Evolutionary conservation across 106 monocot species (phyloP), one percentile per base, ranked within the genome.

Genomic region (Dioscorea alata): DNA sequence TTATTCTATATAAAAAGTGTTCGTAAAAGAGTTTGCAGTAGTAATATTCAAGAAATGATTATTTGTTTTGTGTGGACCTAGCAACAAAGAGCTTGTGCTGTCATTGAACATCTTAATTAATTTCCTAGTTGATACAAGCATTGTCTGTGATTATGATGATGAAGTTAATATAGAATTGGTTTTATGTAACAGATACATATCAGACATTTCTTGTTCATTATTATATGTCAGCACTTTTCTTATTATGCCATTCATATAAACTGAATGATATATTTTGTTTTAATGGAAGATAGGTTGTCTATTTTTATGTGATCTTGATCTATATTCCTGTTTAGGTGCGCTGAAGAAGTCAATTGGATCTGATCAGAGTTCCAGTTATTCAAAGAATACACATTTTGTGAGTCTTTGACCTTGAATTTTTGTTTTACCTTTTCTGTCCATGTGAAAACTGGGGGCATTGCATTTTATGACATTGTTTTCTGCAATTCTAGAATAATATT

Each of bases 341-440:
- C 22, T 87, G 80, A 94, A 94, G 85, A 83, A 78, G 66, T 78
- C 73, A 70, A 48, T 84, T 59, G 78, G 54, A 59, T 48, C 48
- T 22, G 64, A 64, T 75, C 19, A 73, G 70, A 63, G 49, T 48
- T 60, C 61, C 48, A 66, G 13, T 9, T 35, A 69, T 66, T 20
- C 49, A 71, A 77, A 49, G 33, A 28, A 18, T 42, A 65, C 73
- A 23, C 59, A 21, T 50, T 69, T 48, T 60, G 81, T 85, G 57
- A 78, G 78, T 77, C 51, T 33, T 25, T 42, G 42, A 42, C 42
- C 42, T 42, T 3, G 57, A 17, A 18, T 21, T 28, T 18, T 18
- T 20, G 9, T 53, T 56, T 73, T 62, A 4, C 13, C 10, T 69
- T 32, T 59, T 20, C 13, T 19, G 9, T 13, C 15, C 54, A 18